Evolutionary conservation across 768 basidiomycete species (phyloP).

Genomic region (Auricularia sp.): DNA sequence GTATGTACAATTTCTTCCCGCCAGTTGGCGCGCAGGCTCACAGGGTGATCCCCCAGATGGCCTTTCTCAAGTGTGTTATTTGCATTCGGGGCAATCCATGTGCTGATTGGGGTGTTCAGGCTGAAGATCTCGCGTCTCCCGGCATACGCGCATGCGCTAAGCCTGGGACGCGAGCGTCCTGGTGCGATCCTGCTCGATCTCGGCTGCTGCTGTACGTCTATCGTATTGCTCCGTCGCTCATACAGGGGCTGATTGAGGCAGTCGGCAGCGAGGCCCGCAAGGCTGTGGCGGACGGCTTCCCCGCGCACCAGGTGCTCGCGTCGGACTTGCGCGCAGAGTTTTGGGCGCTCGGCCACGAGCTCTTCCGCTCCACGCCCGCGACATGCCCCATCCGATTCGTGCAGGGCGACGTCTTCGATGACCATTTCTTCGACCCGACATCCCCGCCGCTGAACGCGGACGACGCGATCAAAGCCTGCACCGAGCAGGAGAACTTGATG

Average conservation of each 20-base stretch:
- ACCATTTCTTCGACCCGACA: conserved; percentile 28
- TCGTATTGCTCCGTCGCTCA: too few relatives aligned
- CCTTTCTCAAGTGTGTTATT: neutral
- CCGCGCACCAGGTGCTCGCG: conserved; percentile 26
- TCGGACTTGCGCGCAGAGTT: conserved; percentile 38
- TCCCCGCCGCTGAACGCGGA: conserved; percentile 11
- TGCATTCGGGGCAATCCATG: neutral
- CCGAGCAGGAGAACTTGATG: conserved; percentile 25
- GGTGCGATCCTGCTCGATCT: conserved; percentile 29
- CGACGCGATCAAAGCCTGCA: conserved; percentile 11
- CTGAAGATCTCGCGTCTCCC: conserved; percentile 8
- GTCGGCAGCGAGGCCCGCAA: conserved; percentile 32
- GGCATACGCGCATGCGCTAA: conserved; percentile 19
- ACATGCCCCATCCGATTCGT: conserved; percentile 47
- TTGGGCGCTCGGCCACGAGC: conserved; percentile 51
- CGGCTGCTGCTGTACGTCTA: conserved; percentile 1
- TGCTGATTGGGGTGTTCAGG: neutral
- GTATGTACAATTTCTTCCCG: neutral
- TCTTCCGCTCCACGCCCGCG: conserved; percentile 43
- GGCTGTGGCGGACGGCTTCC: conserved; percentile 33
- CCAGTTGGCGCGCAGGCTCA: neutral
- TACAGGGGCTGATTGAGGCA: neutral
- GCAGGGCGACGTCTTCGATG: conserved; percentile 43
- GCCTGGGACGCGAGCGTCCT: conserved; percentile 25
- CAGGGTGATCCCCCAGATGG: neutral